Percentiles rank a stretch among this genome's conserved stretches.
phyloP scores from a whole-genome alignment of 192 early-diverging fungal species.

The Entomortierella chlamydospora region DNA sequence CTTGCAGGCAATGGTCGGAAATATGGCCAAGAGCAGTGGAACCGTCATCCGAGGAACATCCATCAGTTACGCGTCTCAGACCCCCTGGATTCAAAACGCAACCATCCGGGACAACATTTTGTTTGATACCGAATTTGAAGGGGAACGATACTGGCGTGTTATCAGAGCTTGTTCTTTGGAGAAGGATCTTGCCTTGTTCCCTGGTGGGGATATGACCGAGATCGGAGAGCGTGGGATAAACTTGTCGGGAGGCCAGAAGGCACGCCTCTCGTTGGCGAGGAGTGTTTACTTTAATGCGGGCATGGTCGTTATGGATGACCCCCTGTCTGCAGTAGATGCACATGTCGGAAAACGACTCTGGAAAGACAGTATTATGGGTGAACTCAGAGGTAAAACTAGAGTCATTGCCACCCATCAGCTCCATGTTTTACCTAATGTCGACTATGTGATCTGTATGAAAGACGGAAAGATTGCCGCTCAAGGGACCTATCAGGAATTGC shows the following conservation, averaged over 20 bases:
- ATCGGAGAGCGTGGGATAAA: slow-evolving; percentile 86
- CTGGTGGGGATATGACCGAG: slow-evolving; percentile 28
- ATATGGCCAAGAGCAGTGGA: slow-evolving; percentile 51
- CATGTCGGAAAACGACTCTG: slow-evolving; percentile 65
- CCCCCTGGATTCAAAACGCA: slow-evolving; percentile 70
- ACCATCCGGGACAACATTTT: slow-evolving; percentile 79
- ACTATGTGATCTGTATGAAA: slow-evolving; percentile 77
- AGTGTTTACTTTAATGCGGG: slow-evolving; percentile 80
- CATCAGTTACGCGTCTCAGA: slow-evolving; percentile 72
- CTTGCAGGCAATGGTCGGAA: slow-evolving; percentile 62
- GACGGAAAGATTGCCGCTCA: slow-evolving; percentile 76
- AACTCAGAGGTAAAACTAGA: slow-evolving; percentile 71
- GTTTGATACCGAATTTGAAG: slow-evolving; percentile 68
- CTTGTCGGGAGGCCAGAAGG: slow-evolving; percentile 90
- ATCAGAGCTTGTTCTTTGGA: slow-evolving; percentile 68
- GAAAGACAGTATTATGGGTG: slow-evolving; percentile 34
- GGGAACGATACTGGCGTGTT: slow-evolving; percentile 61
- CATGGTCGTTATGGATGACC: slow-evolving; percentile 88
- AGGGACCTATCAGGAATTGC: slow-evolving; percentile 68
- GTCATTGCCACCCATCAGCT: slow-evolving; percentile 88
- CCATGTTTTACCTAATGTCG: slow-evolving; percentile 74
- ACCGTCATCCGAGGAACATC: slow-evolving; percentile 20
- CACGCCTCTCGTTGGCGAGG: slow-evolving; percentile 85
- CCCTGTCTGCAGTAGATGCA: slow-evolving; percentile 90
- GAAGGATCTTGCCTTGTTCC: slow-evolving; percentile 61